Percentiles rank a stretch among this genome's conserved stretches.
These are phyloP conservation scores for Schwanniomyces occidentalis DNA, from an alignment of 805 yeast genomes.

Conservation along the genomic window DNA sequence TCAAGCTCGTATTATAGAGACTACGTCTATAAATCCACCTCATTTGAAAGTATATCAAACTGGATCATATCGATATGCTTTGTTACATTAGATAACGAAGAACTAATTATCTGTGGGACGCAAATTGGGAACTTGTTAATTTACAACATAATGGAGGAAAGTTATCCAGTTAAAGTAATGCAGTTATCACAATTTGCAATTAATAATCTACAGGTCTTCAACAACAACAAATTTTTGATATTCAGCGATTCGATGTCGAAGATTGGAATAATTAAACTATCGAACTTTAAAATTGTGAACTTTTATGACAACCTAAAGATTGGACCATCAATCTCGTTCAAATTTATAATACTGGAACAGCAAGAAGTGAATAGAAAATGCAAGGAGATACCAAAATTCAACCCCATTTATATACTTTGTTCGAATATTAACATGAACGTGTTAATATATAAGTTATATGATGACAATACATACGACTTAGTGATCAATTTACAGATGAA, in stretches of 20 bases:
- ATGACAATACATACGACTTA: conserved; percentile 16
- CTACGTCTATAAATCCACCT: conserved; percentile 9
- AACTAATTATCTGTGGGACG: conserved; percentile 26
- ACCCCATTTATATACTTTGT: conserved; percentile 23
- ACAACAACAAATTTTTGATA: conserved; percentile 16
- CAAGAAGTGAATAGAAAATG: conserved; percentile 5
- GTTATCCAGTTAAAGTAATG: conserved; percentile 12
- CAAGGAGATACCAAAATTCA: conserved; percentile 12
- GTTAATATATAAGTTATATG: conserved; percentile 22
- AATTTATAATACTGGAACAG: conserved; percentile 13
- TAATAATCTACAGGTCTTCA: conserved; percentile 15
- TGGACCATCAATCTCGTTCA: conserved; percentile 19
- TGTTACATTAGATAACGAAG: conserved; percentile 5
- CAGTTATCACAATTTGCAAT: conserved; percentile 28
- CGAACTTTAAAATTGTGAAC: conserved; percentile 13
- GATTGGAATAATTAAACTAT: conserved; percentile 25
- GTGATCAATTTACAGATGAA: conserved; percentile 15
- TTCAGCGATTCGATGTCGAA: conserved; percentile 32
- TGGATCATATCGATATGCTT: conserved; percentile 27
- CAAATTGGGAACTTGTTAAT: conserved; percentile 30
- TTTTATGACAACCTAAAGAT: conserved; percentile 22
- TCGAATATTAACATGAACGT: conserved; percentile 22
- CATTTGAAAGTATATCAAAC: conserved; percentile 11
- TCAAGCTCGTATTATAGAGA: conserved; percentile 10
- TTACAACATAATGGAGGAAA: conserved; percentile 16